Evolutionary conservation across 305 asterid genomes (phyloP).

Genomic region (Salvia sclarea): DNA sequence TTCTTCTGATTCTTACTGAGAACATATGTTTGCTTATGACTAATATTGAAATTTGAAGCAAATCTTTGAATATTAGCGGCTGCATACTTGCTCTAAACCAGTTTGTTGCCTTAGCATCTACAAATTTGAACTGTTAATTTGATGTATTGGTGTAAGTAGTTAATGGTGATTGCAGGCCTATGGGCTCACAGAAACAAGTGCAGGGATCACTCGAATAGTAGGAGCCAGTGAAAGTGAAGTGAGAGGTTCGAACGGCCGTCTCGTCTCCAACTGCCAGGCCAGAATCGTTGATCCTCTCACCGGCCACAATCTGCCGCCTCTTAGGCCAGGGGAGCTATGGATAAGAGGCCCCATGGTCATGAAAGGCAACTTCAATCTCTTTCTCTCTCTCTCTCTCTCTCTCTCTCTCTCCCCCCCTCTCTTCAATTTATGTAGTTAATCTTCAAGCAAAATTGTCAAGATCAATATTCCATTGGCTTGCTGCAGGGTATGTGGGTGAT

Average conservation of each 20-base stretch:
- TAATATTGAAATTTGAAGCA: too few relatives aligned
- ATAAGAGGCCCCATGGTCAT: conserved; percentile 40
- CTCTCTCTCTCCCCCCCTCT: not conserved
- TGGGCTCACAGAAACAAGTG: conserved; percentile 47
- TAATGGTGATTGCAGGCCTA: conserved; percentile 36
- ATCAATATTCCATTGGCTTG: not conserved
- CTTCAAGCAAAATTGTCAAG: not conserved
- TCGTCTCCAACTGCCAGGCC: conserved; percentile 42
- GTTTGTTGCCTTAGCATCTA: not conserved
- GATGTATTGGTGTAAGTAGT: not conserved
- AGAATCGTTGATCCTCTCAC: conserved; percentile 40
- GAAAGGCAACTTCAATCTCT: conserved; percentile 37
- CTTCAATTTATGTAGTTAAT: not conserved
- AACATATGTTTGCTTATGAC: too few relatives aligned
- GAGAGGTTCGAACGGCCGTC: conserved; percentile 35
- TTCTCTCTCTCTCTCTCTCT: conserved; percentile 6
- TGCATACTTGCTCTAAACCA: not conserved
- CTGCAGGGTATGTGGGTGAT: conserved; percentile 52
- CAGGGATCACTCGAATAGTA: conserved; percentile 35
- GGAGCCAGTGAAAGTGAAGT: conserved; percentile 29
- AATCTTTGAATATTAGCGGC: not conserved
- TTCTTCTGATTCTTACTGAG: too few relatives aligned
- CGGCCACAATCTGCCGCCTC: conserved; percentile 35
- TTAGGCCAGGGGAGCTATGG: conserved; percentile 39
- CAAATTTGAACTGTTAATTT: too few relatives aligned